phyloP scores from a whole-genome alignment of 352 stramenopile species.

The Achlya hypogyna region DNA sequence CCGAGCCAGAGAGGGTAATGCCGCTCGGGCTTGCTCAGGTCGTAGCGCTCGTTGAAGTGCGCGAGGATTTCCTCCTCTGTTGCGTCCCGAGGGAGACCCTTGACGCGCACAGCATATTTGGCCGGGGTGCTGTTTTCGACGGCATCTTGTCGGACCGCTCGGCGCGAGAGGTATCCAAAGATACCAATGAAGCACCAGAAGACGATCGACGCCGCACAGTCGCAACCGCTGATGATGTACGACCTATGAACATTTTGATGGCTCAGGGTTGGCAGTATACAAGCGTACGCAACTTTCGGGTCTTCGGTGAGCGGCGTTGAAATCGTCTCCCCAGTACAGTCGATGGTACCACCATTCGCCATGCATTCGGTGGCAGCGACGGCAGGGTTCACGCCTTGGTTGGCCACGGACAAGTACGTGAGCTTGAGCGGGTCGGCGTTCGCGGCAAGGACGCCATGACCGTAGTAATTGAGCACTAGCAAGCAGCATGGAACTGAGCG shows the following conservation, averaged over 20 bases:
- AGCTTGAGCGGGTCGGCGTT: slow-evolving; percentile 62
- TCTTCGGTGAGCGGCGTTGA: slow-evolving; percentile 57
- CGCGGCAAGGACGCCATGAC: slow-evolving; percentile 51
- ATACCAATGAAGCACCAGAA: slow-evolving; percentile 61
- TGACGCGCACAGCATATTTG: slow-evolving; percentile 75
- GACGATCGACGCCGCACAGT: slow-evolving; percentile 52
- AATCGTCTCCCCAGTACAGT: slow-evolving; percentile 59
- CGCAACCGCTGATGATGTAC: slow-evolving; percentile 63
- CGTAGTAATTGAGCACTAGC: slow-evolving; percentile 50
- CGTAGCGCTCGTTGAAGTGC: slow-evolving; percentile 70
- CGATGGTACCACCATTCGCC: slow-evolving; percentile 38
- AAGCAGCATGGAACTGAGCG: slow-evolving; percentile 16
- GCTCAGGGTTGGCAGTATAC: background rate
- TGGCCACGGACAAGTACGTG: slow-evolving; percentile 63
- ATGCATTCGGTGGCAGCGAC: slow-evolving; percentile 39
- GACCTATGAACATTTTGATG: slow-evolving; percentile 15
- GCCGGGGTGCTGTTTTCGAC: slow-evolving; percentile 70
- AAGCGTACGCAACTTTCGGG: slow-evolving; percentile 31
- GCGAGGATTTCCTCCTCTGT: slow-evolving; percentile 52
- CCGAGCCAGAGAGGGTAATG: slow-evolving; percentile 52
- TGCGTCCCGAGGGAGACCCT: slow-evolving; percentile 53
- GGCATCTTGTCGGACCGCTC: slow-evolving; percentile 51
- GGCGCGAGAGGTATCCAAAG: slow-evolving; percentile 33
- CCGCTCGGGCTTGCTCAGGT: slow-evolving; percentile 54
- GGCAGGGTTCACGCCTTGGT: slow-evolving; percentile 61